Conservation (phyloP, 176 grass and related monocot species). For the Oryza punctata region DNA sequence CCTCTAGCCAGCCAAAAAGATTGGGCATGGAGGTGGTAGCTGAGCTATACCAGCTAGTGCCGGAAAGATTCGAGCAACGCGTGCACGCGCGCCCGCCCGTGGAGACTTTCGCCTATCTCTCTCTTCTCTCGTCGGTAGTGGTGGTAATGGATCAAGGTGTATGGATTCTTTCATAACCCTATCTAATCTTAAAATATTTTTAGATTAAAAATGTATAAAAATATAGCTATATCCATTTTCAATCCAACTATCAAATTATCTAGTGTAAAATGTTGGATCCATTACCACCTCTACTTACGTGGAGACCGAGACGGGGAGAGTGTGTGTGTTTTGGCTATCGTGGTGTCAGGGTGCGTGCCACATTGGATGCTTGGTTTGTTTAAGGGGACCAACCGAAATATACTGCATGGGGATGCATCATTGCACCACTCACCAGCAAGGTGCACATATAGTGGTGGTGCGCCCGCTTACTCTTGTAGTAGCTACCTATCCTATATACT, state of each 20-base stretch:
- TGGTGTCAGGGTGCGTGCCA: not conserved
- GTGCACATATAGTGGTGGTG: not conserved
- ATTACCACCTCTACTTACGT: too few species aligned
- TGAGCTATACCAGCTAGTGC: not conserved
- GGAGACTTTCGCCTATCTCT: not conserved
- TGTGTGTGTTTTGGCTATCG: not conserved
- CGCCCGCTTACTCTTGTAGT: not conserved
- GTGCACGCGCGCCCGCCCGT: not conserved
- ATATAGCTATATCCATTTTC: too few species aligned
- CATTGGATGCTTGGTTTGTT: slow-evolving; percentile 21
- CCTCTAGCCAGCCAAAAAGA: not conserved
- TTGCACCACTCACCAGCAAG: not conserved
- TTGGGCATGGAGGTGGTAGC: not conserved
- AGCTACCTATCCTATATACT: not conserved
- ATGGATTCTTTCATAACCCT: too few species aligned
- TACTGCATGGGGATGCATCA: not conserved
- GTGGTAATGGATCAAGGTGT: too few species aligned
- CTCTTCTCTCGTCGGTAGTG: not conserved
- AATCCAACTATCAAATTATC: too few species aligned
- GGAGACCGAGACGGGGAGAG: not conserved
- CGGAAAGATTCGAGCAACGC: slow-evolving; percentile 7
- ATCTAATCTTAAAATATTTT: too few species aligned
- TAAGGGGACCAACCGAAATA: not conserved
- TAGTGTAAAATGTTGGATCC: too few species aligned
- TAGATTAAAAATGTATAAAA: too few species aligned